A percentile compares a stretch with the other conserved stretches of the same genome.
phyloP scores from a whole-genome alignment of 1,284 basidiomycete species.

The Tilletiaria anomala region DNA sequence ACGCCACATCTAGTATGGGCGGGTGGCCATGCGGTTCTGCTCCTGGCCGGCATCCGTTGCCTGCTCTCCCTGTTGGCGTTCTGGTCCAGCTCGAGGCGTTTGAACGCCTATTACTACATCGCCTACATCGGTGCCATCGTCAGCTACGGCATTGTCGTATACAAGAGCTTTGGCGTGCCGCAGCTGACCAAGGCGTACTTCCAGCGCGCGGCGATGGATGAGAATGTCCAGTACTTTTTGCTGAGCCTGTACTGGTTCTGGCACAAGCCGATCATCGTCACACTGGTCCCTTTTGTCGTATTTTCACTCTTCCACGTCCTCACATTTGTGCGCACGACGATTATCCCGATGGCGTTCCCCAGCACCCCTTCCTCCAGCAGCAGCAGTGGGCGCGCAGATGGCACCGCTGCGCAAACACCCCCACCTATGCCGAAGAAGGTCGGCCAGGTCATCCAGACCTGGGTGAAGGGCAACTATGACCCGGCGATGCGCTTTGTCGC shows the following conservation, averaged over 20 bases:
- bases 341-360: constrained; percentile 24
- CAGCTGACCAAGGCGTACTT: constrained; percentile 35
- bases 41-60: constrained; percentile 34
- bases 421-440: constrained; percentile 17
- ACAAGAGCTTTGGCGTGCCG: constrained; percentile 36
- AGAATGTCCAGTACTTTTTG: constrained; percentile 40
- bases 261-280: constrained; percentile 36
- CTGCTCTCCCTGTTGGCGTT: constrained; percentile 21
- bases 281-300: constrained; percentile 36
- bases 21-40: constrained; percentile 35
- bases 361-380: constrained; percentile 10
- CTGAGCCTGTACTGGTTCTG: constrained; percentile 40
- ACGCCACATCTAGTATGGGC: constrained; percentile 40
- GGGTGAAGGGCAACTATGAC: constrained; percentile 40
- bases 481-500: constrained; percentile 40
- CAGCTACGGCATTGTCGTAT: constrained; percentile 39
- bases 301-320: constrained; percentile 40
- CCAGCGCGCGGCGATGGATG: constrained; percentile 39
- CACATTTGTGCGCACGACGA: constrained; percentile 28
- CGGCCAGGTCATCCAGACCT: constrained; percentile 23
- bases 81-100: constrained; percentile 10
- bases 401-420: constrained; percentile 6
- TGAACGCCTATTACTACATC: constrained; percentile 30
- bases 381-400: constrained; percentile 3
- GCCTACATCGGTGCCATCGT: constrained; percentile 38